phyloP scores from a whole-genome alignment of 2,329 filamentous ascomycete genomes.

The Drechslera avenae region DNA sequence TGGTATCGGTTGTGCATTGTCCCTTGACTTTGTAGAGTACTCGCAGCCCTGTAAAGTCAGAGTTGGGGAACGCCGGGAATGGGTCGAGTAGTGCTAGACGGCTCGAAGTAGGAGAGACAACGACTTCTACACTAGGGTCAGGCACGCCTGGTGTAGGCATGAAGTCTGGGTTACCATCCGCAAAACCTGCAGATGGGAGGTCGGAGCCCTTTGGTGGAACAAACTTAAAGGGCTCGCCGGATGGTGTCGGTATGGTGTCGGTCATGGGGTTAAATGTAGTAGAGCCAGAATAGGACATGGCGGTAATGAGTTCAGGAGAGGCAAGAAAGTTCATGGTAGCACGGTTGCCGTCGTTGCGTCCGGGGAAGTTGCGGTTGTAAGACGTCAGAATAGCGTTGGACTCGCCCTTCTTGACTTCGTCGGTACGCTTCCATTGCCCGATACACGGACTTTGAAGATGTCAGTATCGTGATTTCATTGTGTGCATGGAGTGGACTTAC shows the following conservation, averaged over 20 bases:
- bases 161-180: conserved; percentile 75
- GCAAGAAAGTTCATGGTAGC: conserved; percentile 99
- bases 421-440: conserved; percentile 88
- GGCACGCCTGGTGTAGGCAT: conserved; percentile 73
- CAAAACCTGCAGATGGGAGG: conserved; percentile 75
- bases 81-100: conserved; percentile 91
- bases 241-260: conserved; percentile 78
- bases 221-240: conserved; percentile 84
- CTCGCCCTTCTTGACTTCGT: conserved; percentile 82
- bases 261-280: conserved; percentile 97
- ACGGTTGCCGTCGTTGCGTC: conserved; percentile 94
- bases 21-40: conserved; percentile 96
- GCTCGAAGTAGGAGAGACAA: conserved; percentile 84
- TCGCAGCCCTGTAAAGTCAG: conserved; percentile 75
- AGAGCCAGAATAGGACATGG: conserved; percentile 88
- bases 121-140: conserved; percentile 71
- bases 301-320: conserved; percentile 94
- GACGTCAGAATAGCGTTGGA: conserved; percentile 94
- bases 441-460: conserved; percentile 71
- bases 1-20: conserved; percentile 98
- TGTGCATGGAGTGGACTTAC: conserved; percentile 14
- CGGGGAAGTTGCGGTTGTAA: conserved; percentile 98
- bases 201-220: conserved; percentile 68
- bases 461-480: conserved; percentile 11
- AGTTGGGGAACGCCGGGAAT: conserved; percentile 79